Base-by-base conservation (phyloP, 495 filamentous ascomycete genomes). In the Aspergillus coremiiformis region DNA sequence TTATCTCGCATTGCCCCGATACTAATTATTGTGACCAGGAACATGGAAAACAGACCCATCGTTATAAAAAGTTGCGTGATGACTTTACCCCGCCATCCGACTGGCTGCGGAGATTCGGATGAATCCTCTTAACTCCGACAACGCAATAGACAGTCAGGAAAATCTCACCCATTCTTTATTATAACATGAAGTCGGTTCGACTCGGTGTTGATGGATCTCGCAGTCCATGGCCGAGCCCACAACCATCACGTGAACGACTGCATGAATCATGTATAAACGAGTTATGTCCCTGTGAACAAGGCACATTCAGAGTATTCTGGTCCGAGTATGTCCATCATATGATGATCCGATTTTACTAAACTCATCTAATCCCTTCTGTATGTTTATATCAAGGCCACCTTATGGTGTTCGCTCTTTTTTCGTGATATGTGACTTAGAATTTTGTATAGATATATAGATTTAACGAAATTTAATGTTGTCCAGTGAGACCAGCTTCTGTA, bases 41-140 rank as follows among this genome's bases (percentile, higher is more conserved):
- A 58, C 66, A 14, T 71, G 68, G 68, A 71, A 71, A 50, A 65
- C 65, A 20, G 68, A 71, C 33, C 63, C 68, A 23, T 68, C 67
- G 5, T 54, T 72, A 21, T 72, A 49, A 63, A 12, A 19, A n/a
- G 19, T 6, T 20, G 14, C n/a, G 6, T 37, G 33, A 8, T 37
- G 19, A 19, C 3, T 15, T 21, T 1, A 17, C 15, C n/a, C 15
- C 15, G 19, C 17, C 17, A 41, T 41, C 17, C 37, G 21, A 41
- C 15, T 41, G 10, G 3, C 19, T 19, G 4, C 37, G 7, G 37
- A 20, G 37, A 21, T 20, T 9, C 37, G 11, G 21, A 17, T 20
- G 0, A 5, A 41, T 12, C n/a, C 5, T 41, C 19, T 21, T 1
- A 41, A 10, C 37, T 21, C 17, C 7, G 37, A 41, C 8, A 19